These are phyloP conservation scores for Kentomonas sorsogonicus DNA, from an alignment of 208 protist species.

Conservation along the genomic window DNA sequence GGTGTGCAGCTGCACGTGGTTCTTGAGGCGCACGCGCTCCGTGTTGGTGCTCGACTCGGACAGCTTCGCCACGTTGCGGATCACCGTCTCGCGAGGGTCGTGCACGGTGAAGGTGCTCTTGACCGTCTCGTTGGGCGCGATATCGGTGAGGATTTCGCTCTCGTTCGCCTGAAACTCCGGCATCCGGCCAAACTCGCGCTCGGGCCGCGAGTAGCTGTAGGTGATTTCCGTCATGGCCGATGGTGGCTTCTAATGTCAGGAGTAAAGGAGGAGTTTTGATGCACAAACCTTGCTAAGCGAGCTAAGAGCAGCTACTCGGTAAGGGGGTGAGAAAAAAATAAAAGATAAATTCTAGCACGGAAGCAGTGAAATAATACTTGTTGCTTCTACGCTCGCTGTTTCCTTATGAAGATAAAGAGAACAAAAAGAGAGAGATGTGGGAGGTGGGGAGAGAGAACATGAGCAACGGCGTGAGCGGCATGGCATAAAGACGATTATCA, in stretches of 20 bases:
- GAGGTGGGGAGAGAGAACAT: conserved; percentile 6
- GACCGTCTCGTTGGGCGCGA: conserved; percentile 70
- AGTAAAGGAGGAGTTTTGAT: too few relatives aligned
- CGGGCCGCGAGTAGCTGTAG: conserved; percentile 89
- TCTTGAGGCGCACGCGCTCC: conserved; percentile 85
- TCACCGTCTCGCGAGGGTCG: conserved; percentile 80
- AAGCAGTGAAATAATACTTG: too few relatives aligned
- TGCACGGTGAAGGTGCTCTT: conserved; percentile 75
- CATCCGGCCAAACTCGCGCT: conserved; percentile 90
- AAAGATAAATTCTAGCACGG: too few relatives aligned
- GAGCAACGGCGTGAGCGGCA: conserved; percentile 12
- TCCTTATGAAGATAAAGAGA: not conserved
- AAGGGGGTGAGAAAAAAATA: too few relatives aligned
- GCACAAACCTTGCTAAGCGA: too few relatives aligned
- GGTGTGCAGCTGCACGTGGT: conserved; percentile 90
- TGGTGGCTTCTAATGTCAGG: too few relatives aligned
- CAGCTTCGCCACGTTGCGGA: conserved; percentile 91
- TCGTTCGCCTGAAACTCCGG: conserved; percentile 92
- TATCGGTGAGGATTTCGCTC: conserved; percentile 84
- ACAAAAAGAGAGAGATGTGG: conserved; percentile 10
- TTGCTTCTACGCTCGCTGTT: too few relatives aligned
- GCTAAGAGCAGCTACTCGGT: too few relatives aligned
- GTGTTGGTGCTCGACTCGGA: conserved; percentile 94
- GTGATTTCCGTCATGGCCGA: conserved; percentile 84
- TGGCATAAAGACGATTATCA: conserved; percentile 7